Evolutionary conservation across 2,329 filamentous ascomycete genomes (phyloP), one percentile per base, ranked within the genome.

Genomic region (Thielaviopsis ethacetica): DNA sequence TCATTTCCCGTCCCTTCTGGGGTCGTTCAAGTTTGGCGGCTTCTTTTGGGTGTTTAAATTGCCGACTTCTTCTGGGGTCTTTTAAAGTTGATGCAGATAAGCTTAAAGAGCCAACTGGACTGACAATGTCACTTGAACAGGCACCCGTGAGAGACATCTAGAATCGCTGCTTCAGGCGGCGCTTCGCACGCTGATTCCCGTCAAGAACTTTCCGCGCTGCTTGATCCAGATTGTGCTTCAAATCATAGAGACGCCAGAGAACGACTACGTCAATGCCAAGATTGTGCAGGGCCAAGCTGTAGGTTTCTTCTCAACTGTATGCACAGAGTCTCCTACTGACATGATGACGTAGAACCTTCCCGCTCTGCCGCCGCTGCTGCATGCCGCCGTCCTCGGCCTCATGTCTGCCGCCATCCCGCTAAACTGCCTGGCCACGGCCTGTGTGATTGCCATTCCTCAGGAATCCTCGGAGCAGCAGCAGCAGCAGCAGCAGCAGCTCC

Each of bases 151-250:
- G 71, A 80, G 89, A 65, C 88, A 95, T 71, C 81, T 95, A 24
- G 91, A 96, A 72, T 82, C 79, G 2, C 75, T 91, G 58, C 69
- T 94, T 61, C 82, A 88, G 69, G 78, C 81, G 56, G 83, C 86
- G 15, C 75, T 94, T 50, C 80, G 84, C 63, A 84, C 86, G 67
- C 77, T 91, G 61, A 82, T 94, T 64, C 80, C 90, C 59, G 78
- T 87, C 64, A 80, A 86, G 66, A 80, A 83, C 67, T 88, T 89
- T 65, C 88, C 88, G 9, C 80, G 88, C 56, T 85, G 81, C 55
- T 76, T 91, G 63, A 84, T 94, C 58, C 88, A 94, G 69, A 73
- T 94, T 63, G 88, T 86, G 12, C 76, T 94, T n/a, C 88, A 94
- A 71, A 75, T 93, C 49, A 78, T 81, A 60, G 77, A 79, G 62